Percentiles rank a stretch among this genome's conserved stretches.
Conservation (phyloP, 345 rosid species). For the Aquilaria yunnanensis region DNA sequence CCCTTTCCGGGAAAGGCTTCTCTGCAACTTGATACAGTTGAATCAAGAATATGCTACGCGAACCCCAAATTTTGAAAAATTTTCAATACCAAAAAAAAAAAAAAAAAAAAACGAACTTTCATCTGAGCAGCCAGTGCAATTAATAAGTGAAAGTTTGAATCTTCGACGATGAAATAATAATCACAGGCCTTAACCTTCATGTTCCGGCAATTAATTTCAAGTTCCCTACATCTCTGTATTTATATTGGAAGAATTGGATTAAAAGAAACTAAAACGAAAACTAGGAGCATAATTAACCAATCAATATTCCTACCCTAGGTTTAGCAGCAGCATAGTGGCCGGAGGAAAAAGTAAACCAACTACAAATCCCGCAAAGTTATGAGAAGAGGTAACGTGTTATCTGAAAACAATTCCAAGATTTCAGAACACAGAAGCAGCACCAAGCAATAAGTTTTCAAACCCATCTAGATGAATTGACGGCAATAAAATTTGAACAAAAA, state of each 20-base stretch:
- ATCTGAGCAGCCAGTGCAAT: neutral
- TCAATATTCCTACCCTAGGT: neutral
- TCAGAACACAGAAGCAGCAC: too few species aligned
- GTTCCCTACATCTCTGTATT: conserved; percentile 64
- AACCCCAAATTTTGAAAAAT: neutral
- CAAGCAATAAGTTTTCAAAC: too few species aligned
- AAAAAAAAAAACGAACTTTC: neutral
- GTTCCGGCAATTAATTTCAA: conserved; percentile 60
- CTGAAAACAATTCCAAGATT: neutral
- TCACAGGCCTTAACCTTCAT: conserved; percentile 33
- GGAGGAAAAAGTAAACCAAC: conserved; percentile 13
- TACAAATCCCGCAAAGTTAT: conserved; percentile 10
- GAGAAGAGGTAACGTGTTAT: conserved; percentile 6
- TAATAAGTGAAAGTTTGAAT: conserved; percentile 20
- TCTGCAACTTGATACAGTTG: conserved; percentile 46
- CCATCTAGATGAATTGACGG: too few species aligned
- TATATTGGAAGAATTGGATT: neutral
- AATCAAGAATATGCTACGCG: too few species aligned
- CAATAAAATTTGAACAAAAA: too few species aligned
- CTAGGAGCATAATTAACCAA: neutral
- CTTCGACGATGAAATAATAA: conserved; percentile 35
- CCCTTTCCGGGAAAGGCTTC: conserved; percentile 73
- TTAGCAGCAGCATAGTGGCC: neutral
- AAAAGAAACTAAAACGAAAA: neutral
- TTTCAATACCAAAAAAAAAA: neutral